Conservation (phyloP, 306 rosid species). For the Gleditsia sinensis region DNA sequence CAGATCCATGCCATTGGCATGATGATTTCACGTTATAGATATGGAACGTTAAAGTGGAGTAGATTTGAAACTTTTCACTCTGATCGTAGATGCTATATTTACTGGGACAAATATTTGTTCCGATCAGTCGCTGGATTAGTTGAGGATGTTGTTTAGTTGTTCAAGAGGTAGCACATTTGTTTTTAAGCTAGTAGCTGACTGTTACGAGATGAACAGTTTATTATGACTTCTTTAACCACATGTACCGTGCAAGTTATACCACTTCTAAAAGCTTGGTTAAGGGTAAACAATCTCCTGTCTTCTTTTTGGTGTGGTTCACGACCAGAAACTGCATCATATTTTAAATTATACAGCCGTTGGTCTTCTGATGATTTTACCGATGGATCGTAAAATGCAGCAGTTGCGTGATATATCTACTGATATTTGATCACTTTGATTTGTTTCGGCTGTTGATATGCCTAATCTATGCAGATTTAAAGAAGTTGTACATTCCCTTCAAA, state of each 20-base stretch:
- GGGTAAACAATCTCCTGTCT: constrained; percentile 11
- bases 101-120: neutral
- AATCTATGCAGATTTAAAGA: neutral
- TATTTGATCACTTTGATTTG: too few species aligned
- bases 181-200: constrained; percentile 21
- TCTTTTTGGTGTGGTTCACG: neutral
- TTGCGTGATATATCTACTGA: constrained; percentile 10
- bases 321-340: neutral
- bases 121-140: neutral
- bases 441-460: too few species aligned
- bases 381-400: neutral
- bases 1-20: constrained; percentile 14
- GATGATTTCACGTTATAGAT: neutral
- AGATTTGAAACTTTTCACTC: neutral
- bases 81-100: neutral
- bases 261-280: constrained; percentile 11
- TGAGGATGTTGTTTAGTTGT: constrained; percentile 10
- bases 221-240: constrained; percentile 6
- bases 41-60: neutral
- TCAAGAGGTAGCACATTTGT: neutral
- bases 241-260: neutral
- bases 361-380: neutral
- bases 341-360: neutral
- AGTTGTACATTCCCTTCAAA: neutral
- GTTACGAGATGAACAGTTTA: constrained; percentile 15